Evolutionary conservation across 805 yeast genomes (phyloP).

Genomic region (Cyberlindnera bimundalis): DNA sequence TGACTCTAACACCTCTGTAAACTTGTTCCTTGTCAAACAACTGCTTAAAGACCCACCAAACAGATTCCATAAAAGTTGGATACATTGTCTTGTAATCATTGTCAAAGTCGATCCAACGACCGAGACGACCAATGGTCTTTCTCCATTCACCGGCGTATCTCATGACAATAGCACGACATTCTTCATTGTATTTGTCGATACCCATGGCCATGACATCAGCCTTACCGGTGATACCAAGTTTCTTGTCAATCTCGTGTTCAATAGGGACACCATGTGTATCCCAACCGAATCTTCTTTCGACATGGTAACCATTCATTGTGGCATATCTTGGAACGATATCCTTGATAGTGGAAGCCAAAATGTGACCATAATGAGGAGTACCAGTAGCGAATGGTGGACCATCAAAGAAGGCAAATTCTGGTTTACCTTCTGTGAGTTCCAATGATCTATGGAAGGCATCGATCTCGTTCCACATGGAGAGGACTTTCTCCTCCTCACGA

Average conservation of each 20-base stretch:
- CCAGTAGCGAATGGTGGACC: constrained; percentile 99
- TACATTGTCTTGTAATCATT: constrained; percentile 96
- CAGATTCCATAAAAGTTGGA: constrained; percentile 96
- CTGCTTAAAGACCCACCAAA: constrained; percentile 98
- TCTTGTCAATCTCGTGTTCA: constrained; percentile 98
- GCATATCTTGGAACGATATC: constrained; percentile 98
- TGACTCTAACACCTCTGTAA: constrained; percentile 92
- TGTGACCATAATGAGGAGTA: constrained; percentile 98
- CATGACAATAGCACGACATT: constrained; percentile 97
- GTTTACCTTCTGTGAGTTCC: constrained; percentile 78
- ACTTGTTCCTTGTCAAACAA: constrained; percentile 82
- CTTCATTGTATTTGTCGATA: constrained; percentile 87
- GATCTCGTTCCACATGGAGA: constrained; percentile 80
- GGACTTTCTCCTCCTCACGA: constrained; percentile 81
- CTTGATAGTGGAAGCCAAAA: constrained; percentile 93
- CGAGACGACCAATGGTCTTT: constrained; percentile 85
- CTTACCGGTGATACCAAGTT: constrained; percentile 86
- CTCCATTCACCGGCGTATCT: constrained; percentile 96
- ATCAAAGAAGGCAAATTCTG: constrained; percentile 90
- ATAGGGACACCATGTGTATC: constrained; percentile 99
- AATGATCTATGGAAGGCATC: constrained; percentile 91
- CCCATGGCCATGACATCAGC: constrained; percentile 95
- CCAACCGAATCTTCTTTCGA: constrained; percentile 98
- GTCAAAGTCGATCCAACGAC: constrained; percentile 99
- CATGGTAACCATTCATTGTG: constrained; percentile 94